These are phyloP conservation scores for Pythium scleroteichum DNA, from an alignment of 352 stramenopile genomes.

Conservation along the genomic window DNA sequence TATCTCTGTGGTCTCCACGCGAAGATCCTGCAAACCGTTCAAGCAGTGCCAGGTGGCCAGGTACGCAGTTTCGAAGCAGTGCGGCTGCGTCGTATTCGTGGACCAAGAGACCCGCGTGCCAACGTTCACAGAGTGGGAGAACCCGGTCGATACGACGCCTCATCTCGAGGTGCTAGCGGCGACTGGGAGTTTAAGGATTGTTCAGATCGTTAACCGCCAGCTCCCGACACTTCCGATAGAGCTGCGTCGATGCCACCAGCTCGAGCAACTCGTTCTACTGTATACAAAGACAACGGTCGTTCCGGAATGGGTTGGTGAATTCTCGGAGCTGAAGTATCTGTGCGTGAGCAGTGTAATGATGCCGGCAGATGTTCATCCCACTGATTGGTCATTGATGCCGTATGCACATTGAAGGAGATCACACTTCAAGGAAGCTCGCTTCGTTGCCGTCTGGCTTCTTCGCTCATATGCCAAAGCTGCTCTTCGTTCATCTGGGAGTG, in stretches of 20 bases:
- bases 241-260: constrained; percentile 13
- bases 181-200: constrained; percentile 21
- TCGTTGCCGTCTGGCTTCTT: no score
- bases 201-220: constrained; percentile 32
- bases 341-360: constrained; percentile 8
- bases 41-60: constrained; percentile 9
- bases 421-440: no score
- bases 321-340: constrained; percentile 27
- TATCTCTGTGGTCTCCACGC: background rate
- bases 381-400: background rate
- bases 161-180: constrained; percentile 14
- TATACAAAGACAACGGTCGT: constrained; percentile 27
- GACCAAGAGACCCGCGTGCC: constrained; percentile 5
- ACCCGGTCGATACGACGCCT: constrained; percentile 15
- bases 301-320: constrained; percentile 21
- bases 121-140: constrained; percentile 23
- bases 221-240: constrained; percentile 17
- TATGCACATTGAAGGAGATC: constrained; percentile 25
- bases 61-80: constrained; percentile 24
- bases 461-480: no score
- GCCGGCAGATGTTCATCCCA: no score
- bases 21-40: constrained; percentile 2
- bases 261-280: constrained; percentile 33
- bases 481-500: no score
- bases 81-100: constrained; percentile 33